These are phyloP conservation scores for Ichthyophthirius multifiliis DNA, from an alignment of 169 alveolate genomes.

Conservation along the genomic window DNA sequence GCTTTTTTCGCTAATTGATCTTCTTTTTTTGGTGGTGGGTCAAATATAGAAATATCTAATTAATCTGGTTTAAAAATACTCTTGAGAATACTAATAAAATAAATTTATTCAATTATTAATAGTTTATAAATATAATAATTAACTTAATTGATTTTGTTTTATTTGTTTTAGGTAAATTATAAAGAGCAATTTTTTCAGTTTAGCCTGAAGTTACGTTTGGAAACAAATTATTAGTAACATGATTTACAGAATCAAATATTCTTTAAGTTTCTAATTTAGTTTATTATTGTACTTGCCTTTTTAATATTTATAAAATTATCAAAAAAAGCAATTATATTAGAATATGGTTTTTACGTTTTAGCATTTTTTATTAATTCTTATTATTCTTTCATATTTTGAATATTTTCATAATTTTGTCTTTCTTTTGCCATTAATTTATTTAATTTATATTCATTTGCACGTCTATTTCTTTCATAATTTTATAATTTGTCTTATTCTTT, in stretches of 20 bases:
- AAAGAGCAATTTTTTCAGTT: neutral
- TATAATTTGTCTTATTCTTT: neutral
- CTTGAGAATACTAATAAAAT: neutral
- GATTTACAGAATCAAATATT: constrained; percentile 7
- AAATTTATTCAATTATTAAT: neutral
- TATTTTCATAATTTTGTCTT: neutral
- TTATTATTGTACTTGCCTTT: neutral
- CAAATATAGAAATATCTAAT: neutral
- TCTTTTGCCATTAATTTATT: neutral
- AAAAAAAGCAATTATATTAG: neutral
- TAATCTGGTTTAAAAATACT: neutral
- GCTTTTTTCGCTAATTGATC: too few relatives aligned
- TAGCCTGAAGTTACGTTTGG: neutral
- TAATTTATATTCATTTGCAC: neutral
- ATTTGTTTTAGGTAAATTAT: neutral
- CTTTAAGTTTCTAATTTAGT: neutral
- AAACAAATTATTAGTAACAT: neutral
- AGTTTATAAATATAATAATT: neutral
- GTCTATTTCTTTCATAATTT: neutral
- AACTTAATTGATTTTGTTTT: neutral
- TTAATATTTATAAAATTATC: neutral
- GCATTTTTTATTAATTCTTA: neutral
- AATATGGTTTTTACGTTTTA: neutral
- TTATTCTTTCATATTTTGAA: neutral
- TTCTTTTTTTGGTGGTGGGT: neutral